Evolutionary conservation across 2,329 filamentous ascomycete species (phyloP), one percentile per base, ranked within the genome.

Genomic region (Sarocladiaceae sp.): DNA sequence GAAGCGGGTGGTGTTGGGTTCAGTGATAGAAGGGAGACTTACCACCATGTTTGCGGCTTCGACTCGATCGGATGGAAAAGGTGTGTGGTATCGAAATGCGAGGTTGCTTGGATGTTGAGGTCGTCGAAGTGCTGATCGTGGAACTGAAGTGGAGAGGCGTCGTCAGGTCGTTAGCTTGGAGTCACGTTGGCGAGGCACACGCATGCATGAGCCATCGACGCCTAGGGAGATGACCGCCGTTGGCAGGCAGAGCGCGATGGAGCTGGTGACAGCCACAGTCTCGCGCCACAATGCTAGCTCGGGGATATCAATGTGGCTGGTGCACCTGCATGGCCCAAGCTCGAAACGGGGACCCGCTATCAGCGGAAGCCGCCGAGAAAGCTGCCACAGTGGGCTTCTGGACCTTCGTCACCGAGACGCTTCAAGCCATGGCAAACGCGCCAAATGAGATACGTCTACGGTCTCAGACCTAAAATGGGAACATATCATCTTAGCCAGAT

Each of bases 21-120:
- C 13, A 37, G 37, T 17, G 26, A 36, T 28, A 52, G 42, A 35
- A 11, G 22, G 23, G 51, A 39, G 35, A 55, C 54, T n/a, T 53
- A 55, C 54, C 52, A 55, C 54, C 54, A 55, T 55, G 23, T 29
- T 55, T 48, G 26, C 44, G 44, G 26, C 12, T 33, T n/a, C 5
- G 23, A 12, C n/a, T 33, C n/a, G 23, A 20, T 31, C 13, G 22
- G 17, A 40, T 20, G 6, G 35, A 12, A 8, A n/a, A 6, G n/a
- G 11, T 37, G 7, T 37, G 11, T 37, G 11, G 35, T 37, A 20
- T 22, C 20, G 22, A 22, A 11, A 4, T 42, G 12, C 23, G n/a
- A n/a, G n/a, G n/a, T n/a, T n/a, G 15, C 29, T 33, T 33, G 29
- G 15, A 33, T 15, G 8, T 33, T 33, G 29, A 10, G 15, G 29